Evolutionary conservation across 1,139 yeast species (phyloP).

Genomic region (Pichiaceae sp.): DNA sequence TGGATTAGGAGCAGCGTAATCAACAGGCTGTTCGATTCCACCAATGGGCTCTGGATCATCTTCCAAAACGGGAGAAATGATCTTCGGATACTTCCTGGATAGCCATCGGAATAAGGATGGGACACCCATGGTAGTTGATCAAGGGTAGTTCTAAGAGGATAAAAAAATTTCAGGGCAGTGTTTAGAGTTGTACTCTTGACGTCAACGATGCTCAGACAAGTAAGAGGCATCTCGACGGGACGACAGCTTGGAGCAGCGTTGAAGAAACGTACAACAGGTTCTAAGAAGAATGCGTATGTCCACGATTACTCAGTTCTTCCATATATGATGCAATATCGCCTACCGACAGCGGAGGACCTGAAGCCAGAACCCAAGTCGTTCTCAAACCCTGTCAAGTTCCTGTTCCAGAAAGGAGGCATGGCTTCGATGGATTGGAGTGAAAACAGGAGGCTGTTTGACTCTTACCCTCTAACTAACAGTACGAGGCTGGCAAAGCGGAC

Average conservation of each 20-base stretch:
- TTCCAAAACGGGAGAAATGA: conserved; percentile 82
- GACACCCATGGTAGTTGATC: conserved; percentile 49
- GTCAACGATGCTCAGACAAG: no score
- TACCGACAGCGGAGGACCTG: conserved; percentile 21
- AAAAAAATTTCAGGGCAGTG: not conserved
- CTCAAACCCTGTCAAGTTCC: conserved; percentile 15
- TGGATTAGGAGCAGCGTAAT: conserved; percentile 73
- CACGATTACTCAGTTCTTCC: conserved; percentile 32
- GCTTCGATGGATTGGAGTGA: conserved; percentile 21
- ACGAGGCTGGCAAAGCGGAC: conserved; percentile 35
- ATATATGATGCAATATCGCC: conserved; percentile 25
- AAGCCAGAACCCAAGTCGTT: conserved; percentile 12
- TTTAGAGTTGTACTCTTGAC: no score
- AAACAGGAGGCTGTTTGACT: conserved; percentile 26
- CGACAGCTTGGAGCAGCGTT: not conserved
- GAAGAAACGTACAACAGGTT: no score
- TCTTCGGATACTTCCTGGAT: conserved; percentile 87
- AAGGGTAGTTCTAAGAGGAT: not conserved
- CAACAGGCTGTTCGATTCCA: conserved; percentile 55
- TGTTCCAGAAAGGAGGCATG: conserved; percentile 24
- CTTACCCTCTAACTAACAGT: conserved; percentile 39
- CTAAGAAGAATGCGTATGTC: conserved; percentile 12
- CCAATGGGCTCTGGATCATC: conserved; percentile 52
- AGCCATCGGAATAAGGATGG: conserved; percentile 98
- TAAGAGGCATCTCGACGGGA: no score